Conservation (phyloP, 306 rosid genomes). For the Vicia villosa region DNA sequence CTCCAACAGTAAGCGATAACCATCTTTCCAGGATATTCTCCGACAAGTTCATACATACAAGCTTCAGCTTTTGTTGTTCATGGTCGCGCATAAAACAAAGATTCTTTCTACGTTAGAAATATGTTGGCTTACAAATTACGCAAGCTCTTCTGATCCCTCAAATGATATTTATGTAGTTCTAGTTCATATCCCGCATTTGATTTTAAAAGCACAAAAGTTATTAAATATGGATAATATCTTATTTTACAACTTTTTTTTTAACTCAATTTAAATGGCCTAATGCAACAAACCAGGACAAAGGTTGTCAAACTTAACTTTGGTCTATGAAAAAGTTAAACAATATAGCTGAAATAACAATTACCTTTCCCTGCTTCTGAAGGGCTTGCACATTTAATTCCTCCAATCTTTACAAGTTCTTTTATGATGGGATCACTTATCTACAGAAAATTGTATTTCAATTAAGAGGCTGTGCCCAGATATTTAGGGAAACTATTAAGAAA, state of each 20-base stretch:
- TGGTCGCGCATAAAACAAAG: no score
- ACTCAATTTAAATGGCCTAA: constrained; percentile 7
- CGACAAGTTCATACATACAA: no score
- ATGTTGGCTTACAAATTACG: no score
- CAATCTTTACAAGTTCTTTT: constrained; percentile 58
- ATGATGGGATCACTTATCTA: constrained; percentile 57
- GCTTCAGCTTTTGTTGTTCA: no score
- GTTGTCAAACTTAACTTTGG: constrained; percentile 2
- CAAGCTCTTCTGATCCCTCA: no score
- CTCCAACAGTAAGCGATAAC: no score
- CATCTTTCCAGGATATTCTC: no score
- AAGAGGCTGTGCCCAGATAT: no score
- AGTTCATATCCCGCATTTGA: constrained; percentile 1
- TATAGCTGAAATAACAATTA: constrained; percentile 39
- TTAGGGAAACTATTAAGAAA: no score
- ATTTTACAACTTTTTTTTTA: constrained; percentile 13
- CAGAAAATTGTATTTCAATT: constrained; percentile 32
- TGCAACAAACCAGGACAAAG: constrained; percentile 31
- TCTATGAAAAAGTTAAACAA: constrained; percentile 32
- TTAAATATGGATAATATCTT: not conserved
- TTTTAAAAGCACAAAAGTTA: not conserved
- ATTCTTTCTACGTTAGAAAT: no score
- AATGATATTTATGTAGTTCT: no score
- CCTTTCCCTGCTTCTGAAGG: constrained; percentile 75
- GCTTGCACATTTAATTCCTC: constrained; percentile 70